Percentiles rank a stretch among this genome's conserved stretches.
Evolutionary conservation across 768 basidiomycete species (phyloP).

Genomic region (Lactarius deliciosus): DNA sequence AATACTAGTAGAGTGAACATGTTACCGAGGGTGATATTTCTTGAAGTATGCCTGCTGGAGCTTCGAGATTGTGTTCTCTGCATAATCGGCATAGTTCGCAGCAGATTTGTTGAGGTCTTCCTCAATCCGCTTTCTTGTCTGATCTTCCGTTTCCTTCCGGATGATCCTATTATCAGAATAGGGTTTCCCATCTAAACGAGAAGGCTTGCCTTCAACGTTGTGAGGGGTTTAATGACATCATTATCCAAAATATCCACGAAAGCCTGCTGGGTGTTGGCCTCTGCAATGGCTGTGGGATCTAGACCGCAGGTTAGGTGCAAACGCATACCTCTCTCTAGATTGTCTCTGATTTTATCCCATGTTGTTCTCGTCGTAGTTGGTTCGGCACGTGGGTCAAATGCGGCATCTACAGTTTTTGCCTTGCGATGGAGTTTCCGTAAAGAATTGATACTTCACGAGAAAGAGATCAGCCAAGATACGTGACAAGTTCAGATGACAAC

Average conservation of each 20-base stretch:
- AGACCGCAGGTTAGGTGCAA: neutral
- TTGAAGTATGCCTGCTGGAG: neutral
- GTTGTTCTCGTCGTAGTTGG: neutral
- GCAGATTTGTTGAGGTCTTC: neutral
- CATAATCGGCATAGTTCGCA: neutral
- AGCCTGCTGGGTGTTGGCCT: neutral
- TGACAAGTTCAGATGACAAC: neutral
- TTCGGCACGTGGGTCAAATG: neutral
- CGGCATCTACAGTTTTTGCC: neutral
- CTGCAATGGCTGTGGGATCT: neutral
- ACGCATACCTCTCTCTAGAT: neutral
- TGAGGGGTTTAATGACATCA: neutral
- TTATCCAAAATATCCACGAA: neutral
- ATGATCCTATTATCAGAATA: neutral
- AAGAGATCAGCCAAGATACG: neutral
- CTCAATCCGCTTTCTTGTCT: neutral
- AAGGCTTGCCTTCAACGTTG: neutral
- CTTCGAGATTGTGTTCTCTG: neutral
- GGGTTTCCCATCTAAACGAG: neutral
- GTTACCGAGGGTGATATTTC: conserved; percentile 1
- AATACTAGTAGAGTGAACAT: neutral
- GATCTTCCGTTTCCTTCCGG: neutral
- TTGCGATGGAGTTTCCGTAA: neutral
- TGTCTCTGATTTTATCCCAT: neutral
- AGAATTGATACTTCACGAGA: neutral